Conservation (phyloP, 2,329 filamentous ascomycete genomes). For the Ceratocystis cacaofunesta region DNA sequence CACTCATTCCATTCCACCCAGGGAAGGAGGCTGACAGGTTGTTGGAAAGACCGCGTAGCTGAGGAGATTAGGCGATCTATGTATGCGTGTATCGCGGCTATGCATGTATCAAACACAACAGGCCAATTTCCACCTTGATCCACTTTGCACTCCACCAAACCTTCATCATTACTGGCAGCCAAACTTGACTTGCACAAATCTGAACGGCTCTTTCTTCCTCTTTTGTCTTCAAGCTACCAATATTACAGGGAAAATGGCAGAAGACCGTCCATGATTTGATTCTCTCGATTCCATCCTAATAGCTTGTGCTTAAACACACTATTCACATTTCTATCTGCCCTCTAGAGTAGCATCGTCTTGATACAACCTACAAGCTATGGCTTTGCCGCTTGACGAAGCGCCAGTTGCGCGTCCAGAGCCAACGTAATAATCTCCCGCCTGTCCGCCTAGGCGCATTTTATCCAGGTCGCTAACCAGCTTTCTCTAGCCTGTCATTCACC, state of each 20-base stretch:
- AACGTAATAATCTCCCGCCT: slow-evolving; percentile 26
- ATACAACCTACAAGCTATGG: slow-evolving; percentile 5
- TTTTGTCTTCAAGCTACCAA: not conserved
- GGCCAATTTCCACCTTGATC: not conserved
- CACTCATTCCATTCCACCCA: not conserved
- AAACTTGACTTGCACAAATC: not conserved
- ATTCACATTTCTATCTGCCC: not conserved
- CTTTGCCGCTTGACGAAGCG: slow-evolving; percentile 12
- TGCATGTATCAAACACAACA: not conserved
- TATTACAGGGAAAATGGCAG: not conserved
- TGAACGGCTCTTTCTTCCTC: not conserved
- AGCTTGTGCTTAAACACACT: not conserved
- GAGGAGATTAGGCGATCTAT: not conserved
- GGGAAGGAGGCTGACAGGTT: slow-evolving; percentile 4
- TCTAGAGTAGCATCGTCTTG: not conserved
- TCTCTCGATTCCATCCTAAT: not conserved
- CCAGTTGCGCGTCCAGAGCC: slow-evolving; percentile 27
- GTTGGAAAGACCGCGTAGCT: not conserved
- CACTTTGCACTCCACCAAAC: slow-evolving; percentile 1
- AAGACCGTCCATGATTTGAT: not conserved
- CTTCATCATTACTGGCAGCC: not conserved
- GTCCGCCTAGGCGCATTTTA: not conserved
- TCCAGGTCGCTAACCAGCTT: not conserved
- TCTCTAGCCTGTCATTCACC: slow-evolving; percentile 64
- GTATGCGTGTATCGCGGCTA: not conserved